phyloP scores from a whole-genome alignment of 768 basidiomycete genomes.

The Boletus fagicola region DNA sequence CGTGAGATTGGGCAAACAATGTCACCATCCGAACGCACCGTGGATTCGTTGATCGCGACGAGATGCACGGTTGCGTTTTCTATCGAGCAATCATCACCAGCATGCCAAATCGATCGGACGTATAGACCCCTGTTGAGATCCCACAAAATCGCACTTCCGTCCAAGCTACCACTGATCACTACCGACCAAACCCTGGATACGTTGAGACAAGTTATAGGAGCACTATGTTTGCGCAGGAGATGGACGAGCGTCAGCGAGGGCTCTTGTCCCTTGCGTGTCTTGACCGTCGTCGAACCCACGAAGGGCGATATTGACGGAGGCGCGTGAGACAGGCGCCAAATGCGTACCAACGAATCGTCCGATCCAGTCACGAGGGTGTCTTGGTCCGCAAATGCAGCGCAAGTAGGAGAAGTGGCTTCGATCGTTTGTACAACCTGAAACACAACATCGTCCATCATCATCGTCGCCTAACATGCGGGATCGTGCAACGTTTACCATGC shows the following conservation, averaged over 20 bases:
- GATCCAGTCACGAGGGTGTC: slow-evolving; percentile 77
- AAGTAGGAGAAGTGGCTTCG: slow-evolving; percentile 69
- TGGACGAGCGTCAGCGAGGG: slow-evolving; percentile 51
- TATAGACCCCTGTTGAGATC: slow-evolving; percentile 85
- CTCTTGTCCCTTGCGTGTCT: slow-evolving; percentile 22
- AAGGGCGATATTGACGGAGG: slow-evolving; percentile 18
- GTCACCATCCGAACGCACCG: slow-evolving; percentile 47
- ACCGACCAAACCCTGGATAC: slow-evolving; percentile 83
- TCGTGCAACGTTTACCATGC: slow-evolving; percentile 43
- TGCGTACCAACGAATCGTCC: slow-evolving; percentile 73
- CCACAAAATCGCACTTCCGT: slow-evolving; percentile 87
- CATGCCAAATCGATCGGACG: slow-evolving; percentile 77
- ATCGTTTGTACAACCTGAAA: slow-evolving; percentile 69
- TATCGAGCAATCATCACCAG: slow-evolving; percentile 20
- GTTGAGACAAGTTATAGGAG: slow-evolving; percentile 62
- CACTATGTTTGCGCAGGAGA: slow-evolving; percentile 78
- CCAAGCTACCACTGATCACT: slow-evolving; percentile 78
- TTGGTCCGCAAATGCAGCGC: slow-evolving; percentile 75
- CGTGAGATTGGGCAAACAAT: slow-evolving; percentile 1
- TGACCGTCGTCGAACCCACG: slow-evolving; percentile 17
- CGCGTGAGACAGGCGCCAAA: slow-evolving; percentile 65
- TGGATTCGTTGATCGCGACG: slow-evolving; percentile 82
- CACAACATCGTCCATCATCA: slow-evolving; percentile 5
- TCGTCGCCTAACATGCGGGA: neutral
- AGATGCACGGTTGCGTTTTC: slow-evolving; percentile 53